Conservation (phyloP, 768 basidiomycete genomes). For the Tylopilus plumbeoviolaceoides region DNA sequence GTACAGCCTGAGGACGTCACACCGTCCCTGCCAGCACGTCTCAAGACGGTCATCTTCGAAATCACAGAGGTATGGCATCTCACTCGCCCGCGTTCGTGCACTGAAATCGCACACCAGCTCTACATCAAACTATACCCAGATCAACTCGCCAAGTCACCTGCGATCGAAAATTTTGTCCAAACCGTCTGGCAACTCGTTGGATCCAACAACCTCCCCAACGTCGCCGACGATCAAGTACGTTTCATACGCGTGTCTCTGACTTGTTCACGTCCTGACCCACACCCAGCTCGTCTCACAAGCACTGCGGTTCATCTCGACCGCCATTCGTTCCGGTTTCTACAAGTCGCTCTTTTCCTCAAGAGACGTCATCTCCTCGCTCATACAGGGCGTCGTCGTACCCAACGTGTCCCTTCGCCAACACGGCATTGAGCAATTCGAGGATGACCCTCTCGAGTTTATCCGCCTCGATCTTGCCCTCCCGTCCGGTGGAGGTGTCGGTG, state of each 20-base stretch:
- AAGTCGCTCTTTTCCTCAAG: conserved; percentile 72
- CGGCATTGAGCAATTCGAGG: conserved; percentile 94
- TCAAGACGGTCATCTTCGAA: conserved; percentile 88
- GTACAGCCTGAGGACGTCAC: conserved; percentile 71
- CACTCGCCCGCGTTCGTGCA: background rate
- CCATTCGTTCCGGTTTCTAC: conserved; percentile 86
- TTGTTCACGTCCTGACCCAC: background rate
- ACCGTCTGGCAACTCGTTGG: conserved; percentile 87
- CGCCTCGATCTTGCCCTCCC: conserved; percentile 75
- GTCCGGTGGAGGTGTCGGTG: conserved; percentile 39
- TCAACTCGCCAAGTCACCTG: conserved; percentile 57
- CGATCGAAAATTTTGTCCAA: conserved; percentile 74
- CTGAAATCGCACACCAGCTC: conserved; percentile 39
- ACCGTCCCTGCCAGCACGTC: conserved; percentile 82
- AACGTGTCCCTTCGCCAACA: conserved; percentile 85
- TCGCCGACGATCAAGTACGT: conserved; percentile 71
- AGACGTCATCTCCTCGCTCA: conserved; percentile 78
- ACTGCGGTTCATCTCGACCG: conserved; percentile 85
- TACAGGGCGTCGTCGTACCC: conserved; percentile 90
- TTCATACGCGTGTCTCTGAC: background rate
- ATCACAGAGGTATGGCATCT: conserved; percentile 65
- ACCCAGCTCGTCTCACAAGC: conserved; percentile 83
- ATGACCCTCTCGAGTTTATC: conserved; percentile 94
- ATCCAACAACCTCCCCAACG: conserved; percentile 59
- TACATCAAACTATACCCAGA: conserved; percentile 84